phyloP scores from a whole-genome alignment of 148 eudicot species.

The Agrostemma githago region DNA sequence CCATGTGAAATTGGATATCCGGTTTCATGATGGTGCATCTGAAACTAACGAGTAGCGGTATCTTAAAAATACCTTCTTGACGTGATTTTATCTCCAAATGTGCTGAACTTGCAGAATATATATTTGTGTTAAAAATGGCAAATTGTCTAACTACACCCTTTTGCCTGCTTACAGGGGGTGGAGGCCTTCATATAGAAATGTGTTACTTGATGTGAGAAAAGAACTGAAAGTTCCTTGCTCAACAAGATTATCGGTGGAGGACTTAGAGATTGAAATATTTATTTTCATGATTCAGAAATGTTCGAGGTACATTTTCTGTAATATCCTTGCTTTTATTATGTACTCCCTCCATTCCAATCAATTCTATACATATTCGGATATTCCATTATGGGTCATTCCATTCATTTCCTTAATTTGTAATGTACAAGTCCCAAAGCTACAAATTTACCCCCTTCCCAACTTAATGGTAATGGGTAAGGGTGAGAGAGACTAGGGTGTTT shows the following conservation, averaged over 20 bases:
- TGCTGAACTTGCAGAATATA: neutral
- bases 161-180: slow-evolving; percentile 54
- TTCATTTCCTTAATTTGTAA: too few species aligned
- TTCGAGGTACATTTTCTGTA: slow-evolving; percentile 47
- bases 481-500: too few species aligned
- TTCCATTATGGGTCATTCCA: too few species aligned
- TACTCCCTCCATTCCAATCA: neutral
- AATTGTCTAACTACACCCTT: slow-evolving; percentile 1
- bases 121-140: neutral
- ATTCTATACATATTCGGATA: too few species aligned
- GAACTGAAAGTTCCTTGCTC: slow-evolving; percentile 77
- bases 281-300: slow-evolving; percentile 67
- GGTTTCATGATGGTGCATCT: neutral
- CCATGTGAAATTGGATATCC: too few species aligned
- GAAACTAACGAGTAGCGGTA: neutral
- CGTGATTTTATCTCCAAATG: neutral
- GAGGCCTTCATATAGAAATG: slow-evolving; percentile 91
- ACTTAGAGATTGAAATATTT: slow-evolving; percentile 84
- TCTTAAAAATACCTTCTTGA: neutral
- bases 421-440: too few species aligned
- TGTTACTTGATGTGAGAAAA: slow-evolving; percentile 72
- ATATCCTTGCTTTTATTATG: neutral
- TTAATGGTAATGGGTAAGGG: too few species aligned
- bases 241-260: slow-evolving; percentile 64
- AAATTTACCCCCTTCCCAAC: too few species aligned